Evolutionary conservation across 2,329 filamentous ascomycete species (phyloP), one percentile per base, ranked within the genome.

Genomic region (Raffaelea deltoideospora): DNA sequence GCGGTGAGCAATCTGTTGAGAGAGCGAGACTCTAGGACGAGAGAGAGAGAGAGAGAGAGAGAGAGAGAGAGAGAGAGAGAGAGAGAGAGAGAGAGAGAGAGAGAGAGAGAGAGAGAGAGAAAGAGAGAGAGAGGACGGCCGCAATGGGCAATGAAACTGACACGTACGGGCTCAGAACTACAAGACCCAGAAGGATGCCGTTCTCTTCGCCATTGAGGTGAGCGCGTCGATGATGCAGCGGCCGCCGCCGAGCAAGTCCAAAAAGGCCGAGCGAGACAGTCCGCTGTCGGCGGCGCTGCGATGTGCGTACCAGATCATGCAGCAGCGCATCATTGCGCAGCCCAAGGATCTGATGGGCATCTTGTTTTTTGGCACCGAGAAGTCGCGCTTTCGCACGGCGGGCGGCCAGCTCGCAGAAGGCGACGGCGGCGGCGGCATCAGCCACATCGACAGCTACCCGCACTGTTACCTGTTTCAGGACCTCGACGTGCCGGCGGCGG

Each of bases 311-410:
- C 76, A 85, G 51, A 66, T 98, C 37, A 95, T 98, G 84, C 85
- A 96, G 59, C 88, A 96, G 60, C 84, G 90, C 48, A 96, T 98
- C 56, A 96, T 98, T 48, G 88, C 88, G 4, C 88, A 87, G 43
- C 90, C 90, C 2, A 87, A 79, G 51, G 90, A 98, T 43, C 92
- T 95, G 83, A 95, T 98, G 72, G 87, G 88, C 2, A 80, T 98
- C 20, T 56, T 98, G 27, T 65, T 98, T 1, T 98, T 92, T 53
- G 87, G 87, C 9, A 98, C 90, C 0, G 67, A 92, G 50, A 72
- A 83, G 57, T 83, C 85, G 28, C 86, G 79, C 48, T 87, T 86
- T 44, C 73, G 79, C 32, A 28, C 31, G 10, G n/a, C 18, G 4
- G 28, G 26, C n/a, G 13, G 19, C 13, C 38, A n/a, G 18, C n/a